Percentiles rank a stretch among this genome's conserved stretches.
phyloP scores from a whole-genome alignment of 805 yeast genomes.

The Isabelozyma pseudorhagii region DNA sequence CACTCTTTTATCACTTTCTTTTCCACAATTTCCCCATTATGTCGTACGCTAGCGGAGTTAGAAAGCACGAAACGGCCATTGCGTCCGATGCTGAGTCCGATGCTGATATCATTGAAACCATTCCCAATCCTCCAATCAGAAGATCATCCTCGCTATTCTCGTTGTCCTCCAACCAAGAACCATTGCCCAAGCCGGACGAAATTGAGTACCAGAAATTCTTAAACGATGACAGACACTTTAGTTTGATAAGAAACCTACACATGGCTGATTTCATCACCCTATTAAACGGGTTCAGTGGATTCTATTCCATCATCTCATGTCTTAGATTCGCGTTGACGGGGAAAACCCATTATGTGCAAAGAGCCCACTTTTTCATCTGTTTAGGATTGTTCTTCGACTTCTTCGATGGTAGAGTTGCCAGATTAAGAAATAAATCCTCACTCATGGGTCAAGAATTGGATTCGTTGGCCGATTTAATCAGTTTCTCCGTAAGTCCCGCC shows the following conservation, averaged over 20 bases:
- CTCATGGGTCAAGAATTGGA: slow-evolving; percentile 97
- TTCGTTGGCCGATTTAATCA: slow-evolving; percentile 90
- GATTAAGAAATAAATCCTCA: slow-evolving; percentile 86
- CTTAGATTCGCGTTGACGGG: slow-evolving; percentile 74
- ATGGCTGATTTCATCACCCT: slow-evolving; percentile 95
- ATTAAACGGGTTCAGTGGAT: slow-evolving; percentile 91
- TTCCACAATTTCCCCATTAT: neutral
- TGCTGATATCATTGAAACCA: slow-evolving; percentile 14
- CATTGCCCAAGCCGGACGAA: slow-evolving; percentile 74
- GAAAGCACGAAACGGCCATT: slow-evolving; percentile 31
- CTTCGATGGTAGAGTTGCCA: slow-evolving; percentile 95
- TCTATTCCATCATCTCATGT: slow-evolving; percentile 84
- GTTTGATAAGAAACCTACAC: slow-evolving; percentile 82
- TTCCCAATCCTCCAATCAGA: slow-evolving; percentile 30
- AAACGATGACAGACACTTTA: slow-evolving; percentile 79
- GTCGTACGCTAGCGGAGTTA: slow-evolving; percentile 13
- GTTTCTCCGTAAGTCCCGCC: slow-evolving; percentile 96
- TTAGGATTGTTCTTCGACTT: slow-evolving; percentile 93
- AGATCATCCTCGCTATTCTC: slow-evolving; percentile 53
- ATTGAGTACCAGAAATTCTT: slow-evolving; percentile 77
- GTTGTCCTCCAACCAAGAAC: slow-evolving; percentile 52
- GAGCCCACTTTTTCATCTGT: slow-evolving; percentile 88
- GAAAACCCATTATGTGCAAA: slow-evolving; percentile 66
- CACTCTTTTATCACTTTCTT: neutral
- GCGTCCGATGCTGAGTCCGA: slow-evolving; percentile 36